Evolutionary conservation across 2,329 filamentous ascomycete species (phyloP).

Genomic region (Cladophialophora chaetospira): DNA sequence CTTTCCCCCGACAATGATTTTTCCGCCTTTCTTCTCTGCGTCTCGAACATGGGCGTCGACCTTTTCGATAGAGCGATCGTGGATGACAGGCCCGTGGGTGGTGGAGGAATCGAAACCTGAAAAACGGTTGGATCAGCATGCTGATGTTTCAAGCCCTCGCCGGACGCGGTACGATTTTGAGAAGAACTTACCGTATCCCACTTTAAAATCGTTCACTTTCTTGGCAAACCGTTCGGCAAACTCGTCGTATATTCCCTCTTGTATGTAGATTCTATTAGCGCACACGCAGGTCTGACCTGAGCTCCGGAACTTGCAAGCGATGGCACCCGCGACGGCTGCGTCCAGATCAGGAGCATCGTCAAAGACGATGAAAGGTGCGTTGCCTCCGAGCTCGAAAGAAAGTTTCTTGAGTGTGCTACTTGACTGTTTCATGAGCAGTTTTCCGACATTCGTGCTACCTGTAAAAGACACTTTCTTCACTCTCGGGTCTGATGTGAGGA

Average conservation of each 20-base stretch:
- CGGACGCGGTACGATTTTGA: too few relatives aligned
- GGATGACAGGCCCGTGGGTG: conserved; percentile 61
- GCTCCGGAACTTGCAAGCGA: conserved; percentile 87
- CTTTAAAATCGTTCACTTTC: conserved; percentile 53
- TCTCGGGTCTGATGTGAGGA: conserved; percentile 72
- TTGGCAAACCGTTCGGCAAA: conserved; percentile 59
- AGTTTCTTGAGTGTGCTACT: conserved; percentile 81
- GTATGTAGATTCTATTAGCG: conserved; percentile 61
- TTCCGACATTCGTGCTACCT: conserved; percentile 67
- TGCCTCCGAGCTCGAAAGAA: conserved; percentile 90
- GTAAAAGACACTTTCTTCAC: conserved; percentile 95
- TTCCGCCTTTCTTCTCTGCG: conserved; percentile 74
- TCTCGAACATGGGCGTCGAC: conserved; percentile 79
- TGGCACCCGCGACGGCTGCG: conserved; percentile 75
- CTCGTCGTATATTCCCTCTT: conserved; percentile 54
- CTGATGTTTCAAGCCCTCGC: too few relatives aligned
- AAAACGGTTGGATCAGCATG: too few relatives aligned
- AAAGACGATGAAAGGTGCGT: conserved; percentile 95
- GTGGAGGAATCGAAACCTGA: conserved; percentile 49
- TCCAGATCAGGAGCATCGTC: conserved; percentile 86
- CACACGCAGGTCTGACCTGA: conserved; percentile 96
- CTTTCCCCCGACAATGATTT: conserved; percentile 73
- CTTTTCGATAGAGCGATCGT: conserved; percentile 77
- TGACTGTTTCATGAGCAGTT: conserved; percentile 86
- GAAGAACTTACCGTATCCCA: too few relatives aligned